These are phyloP conservation scores for Ustilago trichophora DNA, from an alignment of 1,284 basidiomycete species.

Conservation along the genomic window DNA sequence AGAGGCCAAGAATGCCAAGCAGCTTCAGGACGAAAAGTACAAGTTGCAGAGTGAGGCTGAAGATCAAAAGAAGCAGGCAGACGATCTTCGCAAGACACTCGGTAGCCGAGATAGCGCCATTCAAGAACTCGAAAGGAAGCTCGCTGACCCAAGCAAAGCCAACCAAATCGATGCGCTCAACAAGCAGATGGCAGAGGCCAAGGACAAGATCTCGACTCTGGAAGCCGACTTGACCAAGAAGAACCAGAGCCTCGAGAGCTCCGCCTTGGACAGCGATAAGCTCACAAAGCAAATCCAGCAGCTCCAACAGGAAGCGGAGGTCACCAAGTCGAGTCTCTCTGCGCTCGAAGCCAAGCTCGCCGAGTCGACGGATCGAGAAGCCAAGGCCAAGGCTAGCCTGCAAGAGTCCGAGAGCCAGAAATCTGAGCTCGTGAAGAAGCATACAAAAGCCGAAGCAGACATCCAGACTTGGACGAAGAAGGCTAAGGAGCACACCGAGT, in stretches of 20 bases:
- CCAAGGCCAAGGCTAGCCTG: slow-evolving; percentile 12
- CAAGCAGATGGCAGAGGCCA: slow-evolving; percentile 16
- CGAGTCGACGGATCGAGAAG: slow-evolving; percentile 17
- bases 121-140: slow-evolving; percentile 34
- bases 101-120: slow-evolving; percentile 8
- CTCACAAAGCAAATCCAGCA: slow-evolving; percentile 19
- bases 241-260: slow-evolving; percentile 12
- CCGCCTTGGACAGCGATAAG: slow-evolving; percentile 9
- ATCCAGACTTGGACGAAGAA: slow-evolving; percentile 13
- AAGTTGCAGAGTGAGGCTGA: slow-evolving; percentile 14
- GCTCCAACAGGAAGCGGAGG: slow-evolving; percentile 15
- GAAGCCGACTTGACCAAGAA: slow-evolving; percentile 31
- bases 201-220: slow-evolving; percentile 18
- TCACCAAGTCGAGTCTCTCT: neutral
- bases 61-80: slow-evolving; percentile 20
- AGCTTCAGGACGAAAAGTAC: slow-evolving; percentile 28
- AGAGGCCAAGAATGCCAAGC: slow-evolving; percentile 4
- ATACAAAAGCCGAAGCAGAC: slow-evolving; percentile 17
- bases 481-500: slow-evolving; percentile 7
- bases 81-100: slow-evolving; percentile 19
- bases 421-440: slow-evolving; percentile 22
- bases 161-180: slow-evolving; percentile 35
- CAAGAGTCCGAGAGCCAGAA: slow-evolving; percentile 8
- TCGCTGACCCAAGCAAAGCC: slow-evolving; percentile 36
- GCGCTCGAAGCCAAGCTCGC: slow-evolving; percentile 23